Percentiles rank a stretch among this genome's conserved stretches.
These are phyloP conservation scores for Sclerospora graminicola DNA, from an alignment of 352 stramenopile species.

Conservation along the genomic window DNA sequence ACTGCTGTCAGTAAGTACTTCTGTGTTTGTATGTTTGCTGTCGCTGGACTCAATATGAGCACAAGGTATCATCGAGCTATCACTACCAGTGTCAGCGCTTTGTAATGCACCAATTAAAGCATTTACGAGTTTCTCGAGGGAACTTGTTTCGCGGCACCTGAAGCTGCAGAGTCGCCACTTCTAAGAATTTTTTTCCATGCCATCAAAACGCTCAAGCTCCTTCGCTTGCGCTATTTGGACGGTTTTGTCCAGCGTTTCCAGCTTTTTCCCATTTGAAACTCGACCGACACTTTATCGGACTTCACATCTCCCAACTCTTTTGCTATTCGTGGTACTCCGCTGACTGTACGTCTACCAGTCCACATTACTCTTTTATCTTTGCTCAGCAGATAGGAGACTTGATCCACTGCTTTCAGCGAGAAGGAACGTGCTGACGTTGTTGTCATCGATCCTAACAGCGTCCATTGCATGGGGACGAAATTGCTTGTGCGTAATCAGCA, in stretches of 20 bases:
- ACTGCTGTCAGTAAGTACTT: too few relatives aligned
- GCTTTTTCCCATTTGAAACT: too few relatives aligned
- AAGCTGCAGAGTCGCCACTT: constrained; percentile 23
- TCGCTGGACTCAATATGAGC: too few relatives aligned
- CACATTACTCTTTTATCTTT: constrained; percentile 78
- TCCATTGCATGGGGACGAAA: constrained; percentile 41
- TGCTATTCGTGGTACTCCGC: too few relatives aligned
- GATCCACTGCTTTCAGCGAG: constrained; percentile 3
- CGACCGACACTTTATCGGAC: too few relatives aligned
- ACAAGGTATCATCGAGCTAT: too few relatives aligned
- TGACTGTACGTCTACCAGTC: too few relatives aligned
- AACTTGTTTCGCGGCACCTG: constrained; percentile 74
- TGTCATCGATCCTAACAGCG: constrained; percentile 31
- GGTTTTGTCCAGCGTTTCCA: too few relatives aligned
- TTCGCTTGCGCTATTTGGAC: constrained; percentile 39
- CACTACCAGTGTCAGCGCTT: constrained; percentile 70
- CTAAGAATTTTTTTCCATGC: constrained; percentile 24
- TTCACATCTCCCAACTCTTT: too few relatives aligned
- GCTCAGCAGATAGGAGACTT: constrained; percentile 55
- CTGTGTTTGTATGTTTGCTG: too few relatives aligned
- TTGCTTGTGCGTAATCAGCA: constrained; percentile 61
- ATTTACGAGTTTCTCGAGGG: constrained; percentile 87
- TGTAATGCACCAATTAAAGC: constrained; percentile 82
- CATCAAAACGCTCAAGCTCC: constrained; percentile 20
- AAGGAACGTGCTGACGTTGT: constrained; percentile 16